Percentiles rank a stretch among this genome's conserved stretches.
These are phyloP conservation scores for Anaeramoeba flamelloides DNA, from an alignment of 78 protist species.

Conservation along the genomic window DNA sequence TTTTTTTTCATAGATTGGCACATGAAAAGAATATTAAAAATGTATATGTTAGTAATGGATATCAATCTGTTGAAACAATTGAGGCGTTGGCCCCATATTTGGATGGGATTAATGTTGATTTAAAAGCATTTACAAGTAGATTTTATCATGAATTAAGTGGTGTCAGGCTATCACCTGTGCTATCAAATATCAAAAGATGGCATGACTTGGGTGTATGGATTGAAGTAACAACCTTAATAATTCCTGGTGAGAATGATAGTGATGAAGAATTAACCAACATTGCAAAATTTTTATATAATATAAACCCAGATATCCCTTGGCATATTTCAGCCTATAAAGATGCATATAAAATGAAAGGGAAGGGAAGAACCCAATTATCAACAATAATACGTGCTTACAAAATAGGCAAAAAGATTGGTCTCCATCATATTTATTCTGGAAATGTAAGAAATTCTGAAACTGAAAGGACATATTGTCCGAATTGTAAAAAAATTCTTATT, in stretches of 20 bases:
- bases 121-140: background rate
- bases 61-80: background rate
- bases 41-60: background rate
- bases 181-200: background rate
- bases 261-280: background rate
- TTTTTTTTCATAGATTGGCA: conserved; percentile 1
- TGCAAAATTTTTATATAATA: background rate
- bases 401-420: background rate
- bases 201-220: background rate
- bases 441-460: background rate
- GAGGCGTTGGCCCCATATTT: background rate
- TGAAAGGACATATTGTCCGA: background rate
- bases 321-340: background rate
- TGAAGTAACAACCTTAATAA: background rate
- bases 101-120: background rate
- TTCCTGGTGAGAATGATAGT: background rate
- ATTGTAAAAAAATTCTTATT: background rate
- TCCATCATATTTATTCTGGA: background rate
- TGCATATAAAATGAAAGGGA: background rate
- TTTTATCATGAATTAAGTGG: background rate
- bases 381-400: background rate
- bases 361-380: background rate
- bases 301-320: background rate
- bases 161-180: background rate
- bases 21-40: background rate